Base-by-base conservation (phyloP, 2,329 filamentous ascomycete species). In the Aspergillus fumigatus region DNA sequence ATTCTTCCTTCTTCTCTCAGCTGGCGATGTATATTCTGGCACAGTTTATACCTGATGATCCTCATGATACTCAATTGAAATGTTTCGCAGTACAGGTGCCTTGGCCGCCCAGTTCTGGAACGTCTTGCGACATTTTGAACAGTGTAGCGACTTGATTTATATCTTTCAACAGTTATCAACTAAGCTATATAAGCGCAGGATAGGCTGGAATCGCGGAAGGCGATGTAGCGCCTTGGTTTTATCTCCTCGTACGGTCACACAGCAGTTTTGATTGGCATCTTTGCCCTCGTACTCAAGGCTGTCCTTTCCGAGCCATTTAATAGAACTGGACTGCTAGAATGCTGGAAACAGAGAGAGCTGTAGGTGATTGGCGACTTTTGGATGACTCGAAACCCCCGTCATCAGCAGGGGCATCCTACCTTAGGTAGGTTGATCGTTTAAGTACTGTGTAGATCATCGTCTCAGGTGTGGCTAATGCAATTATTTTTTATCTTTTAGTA, bases 41-140 rank as follows among this genome's bases (percentile, higher is more conserved):
- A 43, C 51, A 61, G 54, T 52, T 56, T 53, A 54, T 53, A 56
- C 25, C 56, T 59, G 58, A 65, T 62, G 63, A 64, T 57, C 48
- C 52, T 62, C 57, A 65, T 57, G 63, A 64, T 54, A 52, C 57
- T 60, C 53, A 40, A 47, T 62, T 54, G 48, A 43, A 58, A 54
- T 50, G 50, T 53, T 54, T 50, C 51, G 55, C 59, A 40, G 56
- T 52, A 57, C 59, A 59, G 55, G 56, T 10, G 40, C 21, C 40
- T 43, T 43, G n/a, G 14, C 17, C 4, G 32, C 32, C 32, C 14
- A 38, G 32, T 17, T 38, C 32, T 38, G 32, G 32, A 38, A 38
- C 14, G 32, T 17, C 51, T 29, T 51, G 23, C 25, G 45, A 23
- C 17, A 48, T 55, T 17, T 38, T 14, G 5, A 7, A 38, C 32